Base-by-base conservation (phyloP, 2,329 filamentous ascomycete species). In the Diaporthe sp. region DNA sequence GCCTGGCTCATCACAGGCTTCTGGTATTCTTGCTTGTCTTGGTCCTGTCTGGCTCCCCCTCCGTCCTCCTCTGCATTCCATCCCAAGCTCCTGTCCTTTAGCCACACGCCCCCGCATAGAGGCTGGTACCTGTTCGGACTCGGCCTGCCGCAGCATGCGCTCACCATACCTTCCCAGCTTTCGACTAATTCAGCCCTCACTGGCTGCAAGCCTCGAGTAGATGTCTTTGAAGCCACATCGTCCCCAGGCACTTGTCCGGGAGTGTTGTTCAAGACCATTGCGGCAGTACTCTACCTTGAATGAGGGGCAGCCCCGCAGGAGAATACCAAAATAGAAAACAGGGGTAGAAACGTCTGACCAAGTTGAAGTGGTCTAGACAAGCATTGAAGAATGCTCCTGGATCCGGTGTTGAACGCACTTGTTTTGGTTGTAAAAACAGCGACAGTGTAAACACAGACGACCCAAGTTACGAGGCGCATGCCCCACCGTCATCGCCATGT, bases 401-500 rank as follows among this genome's bases (percentile, higher is more conserved):
- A 91, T 91, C 91, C 90, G 85, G 87, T 90, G 92, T 94, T 94
- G 92, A 94, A 93, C 91, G 87, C 49, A 69, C 86, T 89, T 92
- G 91, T 94, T 94, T 94, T 94, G 90, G 92, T 95, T 94, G 92
- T 89, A 93, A 94, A 94, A 94, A 93, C 91, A 93, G 89, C 90
- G 91, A 93, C 89, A 91, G 90, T 89, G 91, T 89, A 91, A 90
- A 86, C 88, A 87, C 87, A 89, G 88, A 89, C 90, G 89, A 92
- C 89, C 89, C 90, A 90, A 89, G 87, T 83, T 84, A 83, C 85
- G 84, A 85, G 46, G 85, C 83, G 83, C 84, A 84, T 81, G 44
- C 80, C 78, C 82, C 77, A 84, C 84, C 83, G 85, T 83, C 83
- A 85, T 87, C 87, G 88, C 88, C 89, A 95, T 95, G 93, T 95